Evolutionary conservation across 1,139 yeast genomes (phyloP).

Genomic region (Lodderomyces jiufengensis): DNA sequence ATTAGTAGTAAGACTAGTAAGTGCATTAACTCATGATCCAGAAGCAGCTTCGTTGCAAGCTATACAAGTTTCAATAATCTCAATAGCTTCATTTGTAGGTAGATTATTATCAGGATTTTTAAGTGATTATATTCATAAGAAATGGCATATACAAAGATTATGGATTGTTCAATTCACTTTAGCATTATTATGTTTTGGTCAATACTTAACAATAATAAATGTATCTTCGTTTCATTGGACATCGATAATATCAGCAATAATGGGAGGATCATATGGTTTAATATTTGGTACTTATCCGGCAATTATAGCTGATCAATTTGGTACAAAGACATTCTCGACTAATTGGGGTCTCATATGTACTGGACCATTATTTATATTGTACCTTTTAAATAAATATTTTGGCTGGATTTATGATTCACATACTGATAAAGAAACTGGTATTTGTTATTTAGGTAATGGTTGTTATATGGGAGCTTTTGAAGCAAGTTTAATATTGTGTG

Average conservation of each 20-base stretch:
- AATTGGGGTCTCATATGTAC: constrained; percentile 47
- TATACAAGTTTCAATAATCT: constrained; percentile 41
- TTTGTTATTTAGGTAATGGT: constrained; percentile 35
- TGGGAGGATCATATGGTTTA: constrained; percentile 41
- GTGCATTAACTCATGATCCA: constrained; percentile 10
- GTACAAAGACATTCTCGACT: constrained; percentile 39
- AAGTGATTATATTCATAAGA: constrained; percentile 36
- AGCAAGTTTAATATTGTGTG: constrained; percentile 26
- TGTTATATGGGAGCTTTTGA: constrained; percentile 37
- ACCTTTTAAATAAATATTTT: constrained; percentile 36
- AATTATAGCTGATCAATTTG: constrained; percentile 43
- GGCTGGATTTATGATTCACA: constrained; percentile 38
- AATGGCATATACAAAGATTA: constrained; percentile 32
- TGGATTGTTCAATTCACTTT: constrained; percentile 37
- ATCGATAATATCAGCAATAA: constrained; percentile 29
- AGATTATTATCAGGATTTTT: constrained; percentile 36
- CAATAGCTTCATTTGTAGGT: constrained; percentile 40
- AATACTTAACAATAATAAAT: constrained; percentile 27
- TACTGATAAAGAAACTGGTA: constrained; percentile 28
- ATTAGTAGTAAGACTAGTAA: not conserved
- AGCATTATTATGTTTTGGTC: constrained; percentile 28
- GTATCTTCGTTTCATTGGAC: constrained; percentile 25
- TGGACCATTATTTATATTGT: constrained; percentile 37
- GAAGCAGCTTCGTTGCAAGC: constrained; percentile 39
- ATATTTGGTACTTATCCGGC: constrained; percentile 46